These are phyloP conservation scores for Cyclaneusma minus DNA, from an alignment of 2,329 filamentous ascomycete species.

Conservation along the genomic window DNA sequence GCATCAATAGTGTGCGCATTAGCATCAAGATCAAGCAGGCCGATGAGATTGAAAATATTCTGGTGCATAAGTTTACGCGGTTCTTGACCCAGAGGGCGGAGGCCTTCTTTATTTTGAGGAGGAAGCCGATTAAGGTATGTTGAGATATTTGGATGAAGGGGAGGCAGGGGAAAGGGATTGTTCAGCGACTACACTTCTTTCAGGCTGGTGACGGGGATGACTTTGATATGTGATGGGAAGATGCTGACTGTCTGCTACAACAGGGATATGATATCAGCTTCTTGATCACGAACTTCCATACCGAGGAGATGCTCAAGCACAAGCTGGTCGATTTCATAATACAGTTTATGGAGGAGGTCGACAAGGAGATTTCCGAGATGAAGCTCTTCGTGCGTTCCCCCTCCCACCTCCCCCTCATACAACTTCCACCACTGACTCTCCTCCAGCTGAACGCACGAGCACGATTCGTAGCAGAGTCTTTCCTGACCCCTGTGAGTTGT, in stretches of 20 bases:
- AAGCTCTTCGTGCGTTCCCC: slow-evolving; percentile 80
- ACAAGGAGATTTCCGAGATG: slow-evolving; percentile 99
- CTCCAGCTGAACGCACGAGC: slow-evolving; percentile 81
- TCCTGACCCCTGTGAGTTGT: slow-evolving; percentile 80
- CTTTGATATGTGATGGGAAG: too few relatives aligned
- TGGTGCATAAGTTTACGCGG: slow-evolving; percentile 95
- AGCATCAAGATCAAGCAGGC: slow-evolving; percentile 99
- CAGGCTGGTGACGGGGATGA: neutral
- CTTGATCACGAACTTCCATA: slow-evolving; percentile 96
- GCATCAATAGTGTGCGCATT: slow-evolving; percentile 90
- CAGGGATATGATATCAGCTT: slow-evolving; percentile 98
- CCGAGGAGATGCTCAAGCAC: slow-evolving; percentile 96
- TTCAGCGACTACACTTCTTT: neutral
- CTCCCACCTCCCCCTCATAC: slow-evolving; percentile 3
- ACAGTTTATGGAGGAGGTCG: slow-evolving; percentile 98
- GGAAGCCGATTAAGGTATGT: slow-evolving; percentile 83
- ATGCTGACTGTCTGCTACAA: slow-evolving; percentile 6
- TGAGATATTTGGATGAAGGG: slow-evolving; percentile 1
- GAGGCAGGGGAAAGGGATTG: slow-evolving; percentile 2
- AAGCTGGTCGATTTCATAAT: slow-evolving; percentile 99
- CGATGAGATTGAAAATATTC: slow-evolving; percentile 94
- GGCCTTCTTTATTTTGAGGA: slow-evolving; percentile 87
- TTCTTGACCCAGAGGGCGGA: slow-evolving; percentile 95
- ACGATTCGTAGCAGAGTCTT: slow-evolving; percentile 95
- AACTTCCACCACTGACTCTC: slow-evolving; percentile 21